Evolutionary conservation across 2,329 filamentous ascomycete species (phyloP), one percentile per base, ranked within the genome.

Genomic region (Tolypocladium album): DNA sequence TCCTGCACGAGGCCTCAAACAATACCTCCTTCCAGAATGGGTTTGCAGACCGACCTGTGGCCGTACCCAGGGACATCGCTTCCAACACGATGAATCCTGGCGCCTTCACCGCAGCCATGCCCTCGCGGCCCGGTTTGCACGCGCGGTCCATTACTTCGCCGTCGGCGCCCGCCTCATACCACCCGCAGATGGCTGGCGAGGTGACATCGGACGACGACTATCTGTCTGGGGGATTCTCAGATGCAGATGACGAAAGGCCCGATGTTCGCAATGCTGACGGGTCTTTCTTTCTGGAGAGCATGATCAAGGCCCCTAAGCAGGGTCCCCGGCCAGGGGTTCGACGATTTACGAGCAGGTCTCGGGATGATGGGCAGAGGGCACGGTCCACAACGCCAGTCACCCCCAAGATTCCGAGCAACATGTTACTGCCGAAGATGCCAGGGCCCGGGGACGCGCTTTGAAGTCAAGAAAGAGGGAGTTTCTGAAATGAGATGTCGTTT

Each of bases 11-110:
- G 69, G 94, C 91, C 69, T 90, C 82, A 13, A 93, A 86, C 64
- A 87, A 88, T 43, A 83, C 86, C 1, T 92, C 86, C 2, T 94
- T 97, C 72, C 91, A 96, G 66, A 95, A 92, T 67, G 90, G 90
- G 5, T 93, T 97, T 67, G 84, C 87, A 1, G 93, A 97, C 68
- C 80, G 88, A 31, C 81, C 85, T 1, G 81, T 84, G 5, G 75
- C 83, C 15, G 74, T 82, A 71, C 81, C 82, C 15, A 84, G 86
- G 24, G 86, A 85, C 17, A 79, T 79, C 27, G 84, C 81, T 64
- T 75, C 78, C 58, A 86, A 86, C 64, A 79, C 82, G 3, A 85
- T 87, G 84, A 85, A 80, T 59, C 84, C 85, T 0, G 84, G 78
- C 9, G 83, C 83, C 34, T 81, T 88, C 74, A 79, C 75, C 62